Percentiles rank a stretch among this genome's conserved stretches.
phyloP scores from a whole-genome alignment of 805 yeast species.

The Lipomyces starkeyi region DNA sequence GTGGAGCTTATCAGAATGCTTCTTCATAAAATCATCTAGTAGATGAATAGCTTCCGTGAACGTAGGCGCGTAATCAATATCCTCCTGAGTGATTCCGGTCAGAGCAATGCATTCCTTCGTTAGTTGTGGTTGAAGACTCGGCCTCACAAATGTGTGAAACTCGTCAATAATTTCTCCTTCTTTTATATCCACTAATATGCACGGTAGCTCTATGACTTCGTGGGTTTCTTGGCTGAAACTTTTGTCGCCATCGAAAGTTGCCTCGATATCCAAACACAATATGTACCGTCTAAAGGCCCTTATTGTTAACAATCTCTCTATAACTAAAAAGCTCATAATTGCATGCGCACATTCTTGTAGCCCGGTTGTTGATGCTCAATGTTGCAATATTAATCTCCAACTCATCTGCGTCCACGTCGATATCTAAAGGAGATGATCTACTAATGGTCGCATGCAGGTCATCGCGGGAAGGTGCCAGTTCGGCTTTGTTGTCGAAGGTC shows the following conservation, averaged over 20 bases:
- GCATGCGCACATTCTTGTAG: neutral
- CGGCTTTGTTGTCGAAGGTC: neutral
- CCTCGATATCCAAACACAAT: constrained; percentile 37
- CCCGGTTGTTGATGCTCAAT: neutral
- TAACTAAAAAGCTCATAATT: neutral
- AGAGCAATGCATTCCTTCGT: constrained; percentile 19
- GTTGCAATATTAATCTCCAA: neutral
- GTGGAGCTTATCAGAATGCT: constrained; percentile 21
- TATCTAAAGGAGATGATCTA: neutral
- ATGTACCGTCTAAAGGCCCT: constrained; percentile 27
- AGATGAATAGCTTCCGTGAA: constrained; percentile 25
- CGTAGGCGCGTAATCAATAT: constrained; percentile 26
- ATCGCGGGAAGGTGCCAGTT: neutral
- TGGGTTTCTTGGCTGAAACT: constrained; percentile 22
- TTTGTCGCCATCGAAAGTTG: constrained; percentile 27
- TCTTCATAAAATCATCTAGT: constrained; percentile 24
- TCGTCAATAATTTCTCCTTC: constrained; percentile 30
- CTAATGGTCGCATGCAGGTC: neutral
- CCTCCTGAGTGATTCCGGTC: constrained; percentile 34
- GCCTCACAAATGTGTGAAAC: constrained; percentile 36
- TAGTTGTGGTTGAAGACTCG: constrained; percentile 14
- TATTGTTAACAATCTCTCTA: neutral
- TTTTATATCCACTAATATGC: constrained; percentile 42
- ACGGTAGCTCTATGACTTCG: constrained; percentile 38
- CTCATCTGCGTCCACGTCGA: neutral